Evolutionary conservation across 179 eudicot genomes (phyloP), one percentile per base, ranked within the genome.

Genomic region (Heliamphora pulchella): DNA sequence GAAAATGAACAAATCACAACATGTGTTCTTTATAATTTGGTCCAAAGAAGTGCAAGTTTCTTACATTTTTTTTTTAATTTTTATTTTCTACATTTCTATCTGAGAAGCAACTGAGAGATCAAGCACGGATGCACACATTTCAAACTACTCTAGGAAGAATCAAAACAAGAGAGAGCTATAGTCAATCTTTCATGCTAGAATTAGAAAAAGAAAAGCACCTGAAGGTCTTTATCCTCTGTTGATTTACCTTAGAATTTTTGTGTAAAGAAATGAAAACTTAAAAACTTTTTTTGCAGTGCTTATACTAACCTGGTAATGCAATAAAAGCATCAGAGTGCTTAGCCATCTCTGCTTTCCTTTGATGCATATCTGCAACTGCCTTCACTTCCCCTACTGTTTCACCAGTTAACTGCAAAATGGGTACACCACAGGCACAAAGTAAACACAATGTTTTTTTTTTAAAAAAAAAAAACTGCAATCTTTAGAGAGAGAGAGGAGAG

Each of bases 301-400:
- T 79, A 84, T 64, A 81, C 85, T 46, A 81, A 92, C 98, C 98
- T 86, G 98, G 98, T 50, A 94, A 90, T 55, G 98, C 97, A 81
- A 93, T 93, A 76, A 93, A 94, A 82, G 92, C 88, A 85, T 94
- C 98, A 54, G 98, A 88, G 72, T 89, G 94, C 79, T 91, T 88
- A 80, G 96, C 94, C 98, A 94, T 94, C 85, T 94, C 98, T 59
- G 98, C 98, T 81, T 94, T 94, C 84, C 98, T 88, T 85, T 94
- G 96, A 64, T 94, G 98, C 98, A 94, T 94, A 78, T 86, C 86
- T 20, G 90, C 89, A 39, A 94, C 98, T 58, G 84, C 65, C 80
- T 82, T 86, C 53, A 90, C 86, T 81, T 94, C 97, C 5, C 98
- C 98, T 14, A 93, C 85, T 18, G 96, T 87, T 77, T 90, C 93